Conservation (phyloP, 805 yeast genomes). For the Saccharomycopsis fodiens region DNA sequence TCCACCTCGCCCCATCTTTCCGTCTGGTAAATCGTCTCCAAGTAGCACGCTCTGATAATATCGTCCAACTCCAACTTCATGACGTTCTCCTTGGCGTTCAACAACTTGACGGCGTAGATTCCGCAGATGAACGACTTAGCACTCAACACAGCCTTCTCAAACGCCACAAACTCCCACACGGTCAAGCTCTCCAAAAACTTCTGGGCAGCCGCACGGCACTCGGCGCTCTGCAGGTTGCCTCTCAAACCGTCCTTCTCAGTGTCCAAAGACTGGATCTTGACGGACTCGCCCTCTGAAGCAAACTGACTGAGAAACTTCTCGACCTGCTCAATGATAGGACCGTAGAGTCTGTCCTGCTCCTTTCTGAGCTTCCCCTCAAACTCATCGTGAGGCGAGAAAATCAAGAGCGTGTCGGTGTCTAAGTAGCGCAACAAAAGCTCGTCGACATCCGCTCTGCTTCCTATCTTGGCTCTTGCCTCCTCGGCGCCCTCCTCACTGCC, state of each 20-base stretch:
- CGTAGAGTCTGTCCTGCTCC: slow-evolving; percentile 71
- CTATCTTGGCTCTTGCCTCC: slow-evolving; percentile 46
- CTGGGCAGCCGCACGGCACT: slow-evolving; percentile 52
- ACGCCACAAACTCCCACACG: slow-evolving; percentile 74
- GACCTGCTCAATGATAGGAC: slow-evolving; percentile 64
- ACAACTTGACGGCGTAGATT: slow-evolving; percentile 31
- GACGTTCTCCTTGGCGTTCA: slow-evolving; percentile 21
- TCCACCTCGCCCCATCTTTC: slow-evolving; percentile 97
- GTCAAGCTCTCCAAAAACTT: slow-evolving; percentile 58
- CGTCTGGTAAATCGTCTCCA: slow-evolving; percentile 82
- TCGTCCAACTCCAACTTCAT: slow-evolving; percentile 45
- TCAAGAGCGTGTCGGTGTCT: slow-evolving; percentile 90
- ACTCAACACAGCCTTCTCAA: slow-evolving; percentile 82
- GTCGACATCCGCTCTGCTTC: slow-evolving; percentile 48
- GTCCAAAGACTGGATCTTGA: slow-evolving; percentile 56
- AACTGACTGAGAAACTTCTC: slow-evolving; percentile 48
- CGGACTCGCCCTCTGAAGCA: slow-evolving; percentile 23
- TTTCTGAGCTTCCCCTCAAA: slow-evolving; percentile 75
- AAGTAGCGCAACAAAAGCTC: slow-evolving; percentile 66
- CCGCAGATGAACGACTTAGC: slow-evolving; percentile 87
- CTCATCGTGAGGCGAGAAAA: slow-evolving; percentile 73
- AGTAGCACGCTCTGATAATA: slow-evolving; percentile 65
- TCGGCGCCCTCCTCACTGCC: slow-evolving; percentile 29
- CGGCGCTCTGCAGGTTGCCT: slow-evolving; percentile 66
- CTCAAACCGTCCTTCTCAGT: slow-evolving; percentile 74